These are phyloP conservation scores for Globisporangium cystogenes DNA, from an alignment of 352 stramenopile genomes.

Conservation along the genomic window DNA sequence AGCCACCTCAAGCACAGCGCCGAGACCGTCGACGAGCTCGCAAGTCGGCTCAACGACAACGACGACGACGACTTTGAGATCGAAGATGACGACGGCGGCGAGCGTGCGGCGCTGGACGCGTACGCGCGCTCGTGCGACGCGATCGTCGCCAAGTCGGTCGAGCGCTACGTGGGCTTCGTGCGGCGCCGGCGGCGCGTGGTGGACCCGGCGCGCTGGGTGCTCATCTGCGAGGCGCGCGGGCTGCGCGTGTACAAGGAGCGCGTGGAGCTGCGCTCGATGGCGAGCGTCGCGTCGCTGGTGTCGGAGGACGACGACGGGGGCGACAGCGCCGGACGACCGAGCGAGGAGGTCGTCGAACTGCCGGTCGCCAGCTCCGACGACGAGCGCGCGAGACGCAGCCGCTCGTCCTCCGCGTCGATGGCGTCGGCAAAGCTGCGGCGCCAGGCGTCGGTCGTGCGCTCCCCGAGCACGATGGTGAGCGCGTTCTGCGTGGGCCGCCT, in stretches of 20 bases:
- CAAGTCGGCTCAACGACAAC: neutral
- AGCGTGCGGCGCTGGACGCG: constrained; percentile 19
- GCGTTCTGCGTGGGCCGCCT: constrained; percentile 49
- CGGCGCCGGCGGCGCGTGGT: constrained; percentile 29
- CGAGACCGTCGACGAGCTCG: neutral
- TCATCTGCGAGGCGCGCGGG: constrained; percentile 34
- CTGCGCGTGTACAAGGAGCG: constrained; percentile 54
- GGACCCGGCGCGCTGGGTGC: constrained; percentile 29
- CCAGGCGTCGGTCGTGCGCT: constrained; percentile 12
- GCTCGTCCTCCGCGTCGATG: neutral
- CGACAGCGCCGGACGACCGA: neutral
- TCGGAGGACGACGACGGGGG: neutral
- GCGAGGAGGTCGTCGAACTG: constrained; percentile 11
- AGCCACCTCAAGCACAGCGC: neutral
- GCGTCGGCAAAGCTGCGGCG: neutral
- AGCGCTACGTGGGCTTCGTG: constrained; percentile 43
- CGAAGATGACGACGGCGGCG: neutral
- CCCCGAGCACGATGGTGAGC: constrained; percentile 34
- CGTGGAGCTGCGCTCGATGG: constrained; percentile 18
- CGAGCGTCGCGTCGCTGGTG: constrained; percentile 4
- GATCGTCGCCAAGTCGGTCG: constrained; percentile 48
- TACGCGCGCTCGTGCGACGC: constrained; percentile 43
- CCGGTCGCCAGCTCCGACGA: neutral
- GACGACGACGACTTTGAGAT: neutral
- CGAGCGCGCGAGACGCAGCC: no score